Evolutionary conservation across 1,284 basidiomycete species (phyloP), one percentile per base, ranked within the genome.

Genomic region (Afroboletus lepidellus): DNA sequence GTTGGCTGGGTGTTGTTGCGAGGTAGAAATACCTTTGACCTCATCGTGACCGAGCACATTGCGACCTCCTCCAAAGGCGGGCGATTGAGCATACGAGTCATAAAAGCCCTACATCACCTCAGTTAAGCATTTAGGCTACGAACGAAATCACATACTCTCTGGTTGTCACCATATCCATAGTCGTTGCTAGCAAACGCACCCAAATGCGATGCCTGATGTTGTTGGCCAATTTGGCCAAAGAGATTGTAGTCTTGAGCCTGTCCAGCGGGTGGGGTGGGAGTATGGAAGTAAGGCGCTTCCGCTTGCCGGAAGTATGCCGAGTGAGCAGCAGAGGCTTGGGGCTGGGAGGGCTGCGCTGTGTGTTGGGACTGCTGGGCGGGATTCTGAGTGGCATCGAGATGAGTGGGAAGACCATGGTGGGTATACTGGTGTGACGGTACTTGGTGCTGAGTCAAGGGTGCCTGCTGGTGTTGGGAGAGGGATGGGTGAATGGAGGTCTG

Each of bases 201-300:
- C 24, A 86, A 73, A 60, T 87, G 84, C 3, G 80, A 81, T 36
- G 63, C 69, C 51, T 77, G 77, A 9, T 79, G 79, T 48, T 78
- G 77, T 50, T 72, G 71, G 23, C 75, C 76, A 8, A 85, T 75
- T 63, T 84, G 83, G 29, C 84, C 82, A 60, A 90, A 88, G 5
- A 83, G 71, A 38, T 79, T 81, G 61, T 90, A 89, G 5, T 87
- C 85, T 60, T 87, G 86, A 21, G 72, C 73, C 61, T 85, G 84
- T 11, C 76, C 74, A 9, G 80, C 81, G 50, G 87, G 87, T 24
- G 87, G 87, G 3, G 87, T 89, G 8, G 85, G 80, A 0, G 84
- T 76, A 62, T 90, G 84, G 75, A 86, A 89, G 67, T 88, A 90
- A 5, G 84, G 83, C 8, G 73, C 67, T 30, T 87, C 83, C 8